Percentiles rank a stretch among this genome's conserved stretches.
These are phyloP conservation scores for Knufia petricola DNA, from an alignment of 2,329 filamentous ascomycete genomes.

Conservation along the genomic window DNA sequence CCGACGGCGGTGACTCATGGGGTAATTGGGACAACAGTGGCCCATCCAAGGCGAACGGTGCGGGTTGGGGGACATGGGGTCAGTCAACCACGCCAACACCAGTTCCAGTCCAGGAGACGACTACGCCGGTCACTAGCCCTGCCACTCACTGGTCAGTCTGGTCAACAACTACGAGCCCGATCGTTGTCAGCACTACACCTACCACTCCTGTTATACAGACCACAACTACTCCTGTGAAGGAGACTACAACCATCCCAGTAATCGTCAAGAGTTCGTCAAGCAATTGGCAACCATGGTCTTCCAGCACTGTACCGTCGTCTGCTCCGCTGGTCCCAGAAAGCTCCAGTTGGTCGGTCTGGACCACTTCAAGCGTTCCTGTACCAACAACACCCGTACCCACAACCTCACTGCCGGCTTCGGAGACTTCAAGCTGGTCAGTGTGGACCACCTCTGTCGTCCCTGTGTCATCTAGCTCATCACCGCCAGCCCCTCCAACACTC, in stretches of 20 bases:
- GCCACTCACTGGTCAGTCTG: background rate
- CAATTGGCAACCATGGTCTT: slow-evolving; percentile 1
- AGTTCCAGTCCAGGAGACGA: background rate
- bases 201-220: background rate
- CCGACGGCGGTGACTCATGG: background rate
- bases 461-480: background rate
- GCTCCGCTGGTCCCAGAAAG: background rate
- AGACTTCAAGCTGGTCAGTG: slow-evolving; percentile 1
- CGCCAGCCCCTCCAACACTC: background rate
- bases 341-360: slow-evolving; percentile 9
- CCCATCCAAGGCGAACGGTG: slow-evolving; percentile 10
- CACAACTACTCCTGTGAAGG: background rate
- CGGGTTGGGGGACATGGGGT: slow-evolving; percentile 7
- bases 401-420: slow-evolving; percentile 10
- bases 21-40: background rate
- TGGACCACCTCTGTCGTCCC: slow-evolving; percentile 6
- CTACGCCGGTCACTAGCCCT: background rate
- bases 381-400: slow-evolving; percentile 7
- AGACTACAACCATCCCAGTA: background rate
- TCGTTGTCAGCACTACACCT: background rate
- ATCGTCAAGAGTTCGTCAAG: background rate
- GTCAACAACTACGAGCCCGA: background rate
- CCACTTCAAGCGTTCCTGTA: slow-evolving; percentile 9
- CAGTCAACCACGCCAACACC: slow-evolving; percentile 5
- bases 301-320: background rate